Evolutionary conservation across 495 filamentous ascomycete genomes (phyloP).

Genomic region (Penicillium antarcticum): DNA sequence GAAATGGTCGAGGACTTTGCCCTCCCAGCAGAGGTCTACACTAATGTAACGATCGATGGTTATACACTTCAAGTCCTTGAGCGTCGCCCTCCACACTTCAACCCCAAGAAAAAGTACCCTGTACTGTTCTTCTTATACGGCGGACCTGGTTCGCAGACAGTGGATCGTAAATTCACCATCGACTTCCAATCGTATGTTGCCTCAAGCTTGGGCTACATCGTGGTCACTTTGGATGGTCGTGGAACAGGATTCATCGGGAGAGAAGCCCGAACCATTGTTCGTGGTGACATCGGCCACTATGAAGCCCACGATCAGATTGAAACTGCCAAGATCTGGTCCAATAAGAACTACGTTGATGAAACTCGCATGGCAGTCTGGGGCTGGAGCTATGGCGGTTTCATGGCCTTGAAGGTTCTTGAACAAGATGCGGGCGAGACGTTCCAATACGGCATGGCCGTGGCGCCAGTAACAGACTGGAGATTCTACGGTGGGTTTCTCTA

Average conservation of each 20-base stretch:
- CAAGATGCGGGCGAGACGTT: slow-evolving; percentile 86
- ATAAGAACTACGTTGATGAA: slow-evolving; percentile 80
- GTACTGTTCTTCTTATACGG: slow-evolving; percentile 93
- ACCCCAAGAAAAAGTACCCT: slow-evolving; percentile 80
- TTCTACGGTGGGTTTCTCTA: slow-evolving; percentile 62
- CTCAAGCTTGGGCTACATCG: slow-evolving; percentile 84
- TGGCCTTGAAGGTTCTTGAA: slow-evolving; percentile 94
- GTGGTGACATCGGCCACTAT: slow-evolving; percentile 78
- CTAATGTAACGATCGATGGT: slow-evolving; percentile 78
- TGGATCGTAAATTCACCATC: slow-evolving; percentile 75
- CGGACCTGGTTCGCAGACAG: slow-evolving; percentile 84
- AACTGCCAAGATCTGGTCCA: slow-evolving; percentile 80
- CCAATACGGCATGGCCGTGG: slow-evolving; percentile 95
- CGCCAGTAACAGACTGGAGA: slow-evolving; percentile 95
- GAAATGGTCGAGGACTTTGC: slow-evolving; percentile 70
- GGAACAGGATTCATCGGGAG: slow-evolving; percentile 91
- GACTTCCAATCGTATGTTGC: slow-evolving; percentile 92
- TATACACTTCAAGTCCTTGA: slow-evolving; percentile 82
- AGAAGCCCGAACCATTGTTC: slow-evolving; percentile 72
- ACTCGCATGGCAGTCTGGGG: slow-evolving; percentile 90
- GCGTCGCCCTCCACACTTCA: slow-evolving; percentile 86
- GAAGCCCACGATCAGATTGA: slow-evolving; percentile 91
- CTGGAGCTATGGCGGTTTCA: slow-evolving; percentile 97
- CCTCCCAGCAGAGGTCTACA: slow-evolving; percentile 80
- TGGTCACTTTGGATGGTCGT: slow-evolving; percentile 90